A percentile compares a stretch with the other conserved stretches of the same genome.
phyloP scores from a whole-genome alignment of 345 rosid genomes.

The Cardiospermum halicacabum region DNA sequence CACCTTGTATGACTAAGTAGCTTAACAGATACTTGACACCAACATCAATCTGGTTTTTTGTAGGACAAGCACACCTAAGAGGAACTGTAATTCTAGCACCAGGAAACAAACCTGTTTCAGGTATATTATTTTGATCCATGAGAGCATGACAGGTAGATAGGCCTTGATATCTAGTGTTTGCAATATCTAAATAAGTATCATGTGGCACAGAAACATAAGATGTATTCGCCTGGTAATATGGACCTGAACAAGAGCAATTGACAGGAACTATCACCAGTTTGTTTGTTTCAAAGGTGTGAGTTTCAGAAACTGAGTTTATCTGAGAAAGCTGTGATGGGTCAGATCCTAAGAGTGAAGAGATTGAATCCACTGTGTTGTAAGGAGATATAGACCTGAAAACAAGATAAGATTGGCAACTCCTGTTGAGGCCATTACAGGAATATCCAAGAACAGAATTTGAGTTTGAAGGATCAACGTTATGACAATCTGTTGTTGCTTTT shows the following conservation, averaged over 20 bases:
- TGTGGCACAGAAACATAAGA: constrained; percentile 16
- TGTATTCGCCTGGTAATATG: constrained; percentile 36
- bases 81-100: constrained; percentile 26
- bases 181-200: constrained; percentile 22
- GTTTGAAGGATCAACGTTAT: constrained; percentile 13
- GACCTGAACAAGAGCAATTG: constrained; percentile 35
- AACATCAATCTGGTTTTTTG: constrained; percentile 27
- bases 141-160: constrained; percentile 31
- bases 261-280: constrained; percentile 39
- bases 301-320: constrained; percentile 26
- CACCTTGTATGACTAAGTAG: constrained; percentile 29
- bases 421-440: constrained; percentile 63
- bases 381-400: constrained; percentile 58
- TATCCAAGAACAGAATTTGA: constrained; percentile 65
- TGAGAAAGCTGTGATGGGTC: constrained; percentile 28
- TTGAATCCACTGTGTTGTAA: constrained; percentile 40
- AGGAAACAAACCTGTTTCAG: constrained; percentile 12
- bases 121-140: constrained; percentile 21
- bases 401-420: constrained; percentile 53
- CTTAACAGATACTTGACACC: constrained; percentile 40
- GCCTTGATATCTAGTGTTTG: constrained; percentile 30
- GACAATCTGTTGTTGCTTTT: constrained; percentile 31
- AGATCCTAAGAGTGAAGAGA: constrained; percentile 44
- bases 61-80: constrained; percentile 39
- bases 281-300: constrained; percentile 13